A percentile compares a stretch with the other conserved stretches of the same genome.
These are phyloP conservation scores for Endoconidiophora laricicola DNA, from an alignment of 2,329 filamentous ascomycete species.

Conservation along the genomic window DNA sequence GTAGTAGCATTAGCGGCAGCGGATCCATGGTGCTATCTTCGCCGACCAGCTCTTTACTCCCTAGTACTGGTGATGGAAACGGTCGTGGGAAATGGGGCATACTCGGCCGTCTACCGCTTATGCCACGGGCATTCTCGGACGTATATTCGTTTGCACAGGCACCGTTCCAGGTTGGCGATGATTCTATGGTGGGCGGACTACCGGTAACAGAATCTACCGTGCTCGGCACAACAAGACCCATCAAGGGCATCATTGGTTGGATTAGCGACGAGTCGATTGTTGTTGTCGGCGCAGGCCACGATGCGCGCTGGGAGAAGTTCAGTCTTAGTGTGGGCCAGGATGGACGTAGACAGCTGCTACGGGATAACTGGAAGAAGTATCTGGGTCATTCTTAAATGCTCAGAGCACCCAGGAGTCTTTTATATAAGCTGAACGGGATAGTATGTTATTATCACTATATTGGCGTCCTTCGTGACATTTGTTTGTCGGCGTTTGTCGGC, in stretches of 20 bases:
- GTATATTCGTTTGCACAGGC: constrained; percentile 70
- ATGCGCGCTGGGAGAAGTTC: constrained; percentile 81
- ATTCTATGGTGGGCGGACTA: constrained; percentile 33
- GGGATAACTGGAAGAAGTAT: constrained; percentile 74
- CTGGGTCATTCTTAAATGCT: constrained; percentile 27
- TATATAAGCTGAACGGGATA: not conserved
- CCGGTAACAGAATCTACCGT: constrained; percentile 28
- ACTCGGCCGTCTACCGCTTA: constrained; percentile 63
- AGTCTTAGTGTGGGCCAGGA: constrained; percentile 50
- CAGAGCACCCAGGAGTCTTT: too few relatives aligned
- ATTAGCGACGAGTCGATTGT: constrained; percentile 54
- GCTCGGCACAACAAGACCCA: constrained; percentile 38
- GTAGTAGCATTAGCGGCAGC: not conserved
- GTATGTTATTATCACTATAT: not conserved
- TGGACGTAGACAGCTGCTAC: constrained; percentile 46
- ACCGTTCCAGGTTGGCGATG: constrained; percentile 71
- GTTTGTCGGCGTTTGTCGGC: too few relatives aligned
- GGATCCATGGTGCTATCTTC: constrained; percentile 14
- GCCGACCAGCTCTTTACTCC: constrained; percentile 19
- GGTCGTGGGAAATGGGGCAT: constrained; percentile 68
- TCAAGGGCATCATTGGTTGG: constrained; percentile 81
- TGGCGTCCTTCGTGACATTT: too few relatives aligned
- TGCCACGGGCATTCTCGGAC: constrained; percentile 79
- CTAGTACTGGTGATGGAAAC: constrained; percentile 25
- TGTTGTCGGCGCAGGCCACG: constrained; percentile 61